Evolutionary conservation across 805 yeast species (phyloP).

Genomic region (Schwanniomyces yamadae): DNA sequence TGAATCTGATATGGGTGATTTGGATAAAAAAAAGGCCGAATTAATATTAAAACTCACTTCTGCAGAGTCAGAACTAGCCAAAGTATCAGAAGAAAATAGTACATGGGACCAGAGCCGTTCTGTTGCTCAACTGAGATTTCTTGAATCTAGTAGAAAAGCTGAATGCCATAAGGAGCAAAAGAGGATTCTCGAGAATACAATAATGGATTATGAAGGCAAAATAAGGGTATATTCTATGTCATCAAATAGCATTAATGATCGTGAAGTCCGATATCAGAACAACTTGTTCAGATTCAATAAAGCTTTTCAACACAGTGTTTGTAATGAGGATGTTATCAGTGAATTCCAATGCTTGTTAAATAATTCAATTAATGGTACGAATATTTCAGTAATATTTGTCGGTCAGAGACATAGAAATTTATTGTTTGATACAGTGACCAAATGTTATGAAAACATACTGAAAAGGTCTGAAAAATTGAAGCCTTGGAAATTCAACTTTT

Average conservation of each 20-base stretch:
- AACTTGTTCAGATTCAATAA: slow-evolving; percentile 18
- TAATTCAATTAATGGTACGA: slow-evolving; percentile 14
- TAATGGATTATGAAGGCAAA: slow-evolving; percentile 31
- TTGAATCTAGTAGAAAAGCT: slow-evolving; percentile 22
- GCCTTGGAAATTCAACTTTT: slow-evolving; percentile 9
- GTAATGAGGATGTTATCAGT: slow-evolving; percentile 12
- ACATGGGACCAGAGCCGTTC: slow-evolving; percentile 19
- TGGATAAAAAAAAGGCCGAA: slow-evolving; percentile 13
- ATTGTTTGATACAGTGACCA: slow-evolving; percentile 7
- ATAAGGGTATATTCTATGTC: slow-evolving; percentile 23
- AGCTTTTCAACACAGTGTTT: slow-evolving; percentile 6
- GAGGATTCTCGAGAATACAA: slow-evolving; percentile 49
- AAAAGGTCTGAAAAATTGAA: slow-evolving; percentile 3
- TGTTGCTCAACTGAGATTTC: slow-evolving; percentile 16
- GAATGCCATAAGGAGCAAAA: slow-evolving; percentile 36
- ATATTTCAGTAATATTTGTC: slow-evolving; percentile 17
- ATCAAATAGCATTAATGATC: slow-evolving; percentile 1
- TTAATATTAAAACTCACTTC: slow-evolving; percentile 19
- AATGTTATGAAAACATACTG: slow-evolving; percentile 9
- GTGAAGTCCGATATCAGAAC: slow-evolving; percentile 5
- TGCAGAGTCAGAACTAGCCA: slow-evolving; percentile 17
- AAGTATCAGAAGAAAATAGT: slow-evolving; percentile 16
- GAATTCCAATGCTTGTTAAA: slow-evolving; percentile 23
- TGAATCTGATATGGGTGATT: slow-evolving; percentile 18
- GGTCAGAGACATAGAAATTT: slow-evolving; percentile 13